phyloP scores from a whole-genome alignment of 768 basidiomycete genomes.

The Tremella yokohamensis region DNA sequence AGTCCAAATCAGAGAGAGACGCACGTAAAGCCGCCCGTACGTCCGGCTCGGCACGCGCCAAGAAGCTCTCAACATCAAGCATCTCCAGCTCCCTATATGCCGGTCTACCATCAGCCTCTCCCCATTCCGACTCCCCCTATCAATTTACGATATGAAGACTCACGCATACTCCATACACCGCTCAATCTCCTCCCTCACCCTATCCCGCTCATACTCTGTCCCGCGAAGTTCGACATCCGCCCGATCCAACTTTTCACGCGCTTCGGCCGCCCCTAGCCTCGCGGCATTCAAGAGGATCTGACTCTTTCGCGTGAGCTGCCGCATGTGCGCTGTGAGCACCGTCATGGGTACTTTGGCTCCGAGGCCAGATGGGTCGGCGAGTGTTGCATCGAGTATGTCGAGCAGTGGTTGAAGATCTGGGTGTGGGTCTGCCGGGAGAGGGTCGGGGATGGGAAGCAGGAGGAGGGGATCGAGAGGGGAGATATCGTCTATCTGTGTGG shows the following conservation, averaged over 20 bases:
- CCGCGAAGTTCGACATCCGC: conserved; percentile 31
- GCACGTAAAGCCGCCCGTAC: conserved; percentile 25
- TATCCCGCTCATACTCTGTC: conserved; percentile 35
- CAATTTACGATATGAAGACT: conserved; percentile 8
- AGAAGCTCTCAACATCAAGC: conserved; percentile 19
- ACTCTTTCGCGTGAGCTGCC: conserved; percentile 24
- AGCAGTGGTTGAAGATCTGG: conserved; percentile 23
- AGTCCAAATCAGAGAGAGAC: conserved; percentile 6
- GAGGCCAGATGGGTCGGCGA: conserved; percentile 9
- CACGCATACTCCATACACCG: conserved; percentile 41
- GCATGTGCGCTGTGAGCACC: conserved; percentile 29
- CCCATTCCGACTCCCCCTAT: not conserved
- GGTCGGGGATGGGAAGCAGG: conserved; percentile 30
- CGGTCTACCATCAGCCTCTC: conserved; percentile 21
- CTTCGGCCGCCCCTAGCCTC: conserved; percentile 23
- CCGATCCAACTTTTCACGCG: conserved; percentile 29
- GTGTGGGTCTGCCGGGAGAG: conserved; percentile 25
- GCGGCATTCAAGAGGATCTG: conserved; percentile 41
- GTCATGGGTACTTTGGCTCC: conserved; percentile 7
- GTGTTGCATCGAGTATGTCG: conserved; percentile 12
- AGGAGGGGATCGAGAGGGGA: conserved; percentile 37
- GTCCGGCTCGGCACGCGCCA: conserved; percentile 9
- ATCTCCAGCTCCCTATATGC: conserved; percentile 31
- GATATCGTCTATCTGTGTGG: conserved; percentile 18
- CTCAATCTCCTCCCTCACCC: conserved; percentile 38